Base-by-base conservation (phyloP, 1,284 basidiomycete genomes). In the Leccinum solheimii region DNA sequence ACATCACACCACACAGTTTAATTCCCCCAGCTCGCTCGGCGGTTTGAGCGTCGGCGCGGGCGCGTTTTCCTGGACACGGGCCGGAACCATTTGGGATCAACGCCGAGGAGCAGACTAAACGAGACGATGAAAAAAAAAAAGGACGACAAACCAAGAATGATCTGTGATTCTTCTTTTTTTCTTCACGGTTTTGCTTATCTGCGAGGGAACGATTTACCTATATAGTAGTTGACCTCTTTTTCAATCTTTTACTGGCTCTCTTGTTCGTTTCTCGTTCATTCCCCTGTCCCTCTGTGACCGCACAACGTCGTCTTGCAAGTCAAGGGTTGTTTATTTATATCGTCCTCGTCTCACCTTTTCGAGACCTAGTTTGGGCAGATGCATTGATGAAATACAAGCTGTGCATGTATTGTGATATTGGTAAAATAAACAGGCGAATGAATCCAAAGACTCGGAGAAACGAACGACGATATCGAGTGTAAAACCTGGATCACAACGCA, bases 11-110 rank as follows among this genome's bases (percentile, higher is more conserved):
- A 21, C 21, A 2, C 21, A 21, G 21, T 21, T 21, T 3, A 21
- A 21, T 21, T 68, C 81, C 1, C 72, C 72, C 21, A 51, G 72
- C 48, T 76, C 73, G 3, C 43, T 72, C 32, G 68, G 70, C 2
- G 68, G 69, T 0, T 74, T 69, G 48, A 73, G 70, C 55, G 64
- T 65, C 21, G 70, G 72, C 14, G 72, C 60, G 62, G 69, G 68
- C 10, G 67, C 71, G 3, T 72, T 72, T 51, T 32, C 72, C 74
- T 13, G 69, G 72, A 0, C 73, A 75, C 21, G 74, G 73, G 4
- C 74, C 69, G 5, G 55, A 68, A 5, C 72, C 70, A 2, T 75
- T 74, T 61, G 61, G 68, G 0, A 71, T 76, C 61, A 69, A 74
- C 55, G 71, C 68, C 0, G 69, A 71, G 5, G 62, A 7, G 69